Base-by-base conservation (phyloP, 805 yeast genomes). In the Lipomyces lipofer region DNA sequence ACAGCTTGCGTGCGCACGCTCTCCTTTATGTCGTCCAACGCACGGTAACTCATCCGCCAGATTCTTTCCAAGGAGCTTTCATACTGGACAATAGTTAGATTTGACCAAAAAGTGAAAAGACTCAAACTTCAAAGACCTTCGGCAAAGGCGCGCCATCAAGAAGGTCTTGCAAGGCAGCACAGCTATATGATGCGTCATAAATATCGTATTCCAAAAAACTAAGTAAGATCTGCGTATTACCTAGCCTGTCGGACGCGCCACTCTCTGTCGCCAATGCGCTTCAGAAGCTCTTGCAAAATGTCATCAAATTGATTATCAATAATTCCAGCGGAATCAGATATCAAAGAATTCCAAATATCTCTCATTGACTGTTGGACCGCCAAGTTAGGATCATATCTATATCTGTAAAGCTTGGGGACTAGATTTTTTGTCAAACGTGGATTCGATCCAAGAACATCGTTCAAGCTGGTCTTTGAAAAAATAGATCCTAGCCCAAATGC, bases 401-500 rank as follows among this genome's bases (percentile, higher is more conserved):
- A 92, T 49, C 97, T 75, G 71, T 77, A 94, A 25, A 92, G 76
- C 64, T 87, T 88, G 1, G 97, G 95, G 45, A 92, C 80, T 51
- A 94, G 76, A 43, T 80, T 77, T 38, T 73, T 71, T 0, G 92
- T 75, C 24, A 87, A 71, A 0, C 71, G 69, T 2, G 78, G 69
- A 64, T 88, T 83, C 1, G 80, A 74, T 1, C 75, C 61, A 21
- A 88, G 67, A 64, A 86, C 70, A 9, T 80, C 78, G 57, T 85
- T 86, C 47, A 92, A 73, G 56, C 86, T 83, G 0, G 91, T 77
- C 63, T 87, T 88, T 1, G 96, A 85, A 67, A 92, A 72, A 43
- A 92, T 84, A 0, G 88, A 83, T 8, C 96, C 92, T 33, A 92
- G 75, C 0, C 98, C 97, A 73, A 88, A 92, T 0, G 98, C 98